Percentiles rank a stretch among this genome's conserved stretches.
These are phyloP conservation scores for Jackrogersella minutella DNA, from an alignment of 495 filamentous ascomycete species.

Conservation along the genomic window DNA sequence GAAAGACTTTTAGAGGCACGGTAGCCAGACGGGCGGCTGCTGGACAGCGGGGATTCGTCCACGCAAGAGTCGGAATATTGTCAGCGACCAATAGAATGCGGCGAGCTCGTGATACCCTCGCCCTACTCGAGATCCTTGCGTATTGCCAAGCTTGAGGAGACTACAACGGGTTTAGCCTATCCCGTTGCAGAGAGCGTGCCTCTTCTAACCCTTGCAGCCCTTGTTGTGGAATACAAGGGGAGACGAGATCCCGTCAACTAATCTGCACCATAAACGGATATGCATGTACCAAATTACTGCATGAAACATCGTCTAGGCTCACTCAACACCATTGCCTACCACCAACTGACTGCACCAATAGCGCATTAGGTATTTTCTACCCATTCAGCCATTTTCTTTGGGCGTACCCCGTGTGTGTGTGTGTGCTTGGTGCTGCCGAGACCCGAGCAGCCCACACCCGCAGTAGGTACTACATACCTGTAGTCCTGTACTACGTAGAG, in stretches of 20 bases:
- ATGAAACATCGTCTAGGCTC: slow-evolving; percentile 17
- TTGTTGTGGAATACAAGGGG: slow-evolving; percentile 13
- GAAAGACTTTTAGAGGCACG: slow-evolving; percentile 20
- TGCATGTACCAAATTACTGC: slow-evolving; percentile 32
- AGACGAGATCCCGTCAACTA: slow-evolving; percentile 31
- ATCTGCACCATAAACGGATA: slow-evolving; percentile 25
- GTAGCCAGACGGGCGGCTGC: slow-evolving; percentile 39
- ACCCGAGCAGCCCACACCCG: slow-evolving; percentile 15
- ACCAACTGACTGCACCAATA: no score
- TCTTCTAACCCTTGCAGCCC: slow-evolving; percentile 8
- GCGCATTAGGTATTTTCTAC: slow-evolving; percentile 13
- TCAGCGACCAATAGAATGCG: slow-evolving; percentile 34
- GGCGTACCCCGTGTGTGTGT: not conserved
- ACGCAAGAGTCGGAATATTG: slow-evolving; percentile 24
- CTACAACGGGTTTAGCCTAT: slow-evolving; percentile 29
- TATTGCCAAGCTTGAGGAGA: slow-evolving; percentile 15
- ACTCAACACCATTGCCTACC: slow-evolving; percentile 4
- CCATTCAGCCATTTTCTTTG: not conserved
- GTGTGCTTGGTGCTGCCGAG: slow-evolving; percentile 22
- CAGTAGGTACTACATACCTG: not conserved
- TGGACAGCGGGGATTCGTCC: slow-evolving; percentile 44
- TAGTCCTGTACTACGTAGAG: not conserved
- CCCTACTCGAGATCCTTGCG: slow-evolving; percentile 9
- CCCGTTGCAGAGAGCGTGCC: slow-evolving; percentile 32
- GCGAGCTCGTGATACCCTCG: slow-evolving; percentile 35